Evolutionary conservation across 2,329 filamentous ascomycete genomes (phyloP), one percentile per base, ranked within the genome.

Genomic region (Myriosclerotinia curreyana): DNA sequence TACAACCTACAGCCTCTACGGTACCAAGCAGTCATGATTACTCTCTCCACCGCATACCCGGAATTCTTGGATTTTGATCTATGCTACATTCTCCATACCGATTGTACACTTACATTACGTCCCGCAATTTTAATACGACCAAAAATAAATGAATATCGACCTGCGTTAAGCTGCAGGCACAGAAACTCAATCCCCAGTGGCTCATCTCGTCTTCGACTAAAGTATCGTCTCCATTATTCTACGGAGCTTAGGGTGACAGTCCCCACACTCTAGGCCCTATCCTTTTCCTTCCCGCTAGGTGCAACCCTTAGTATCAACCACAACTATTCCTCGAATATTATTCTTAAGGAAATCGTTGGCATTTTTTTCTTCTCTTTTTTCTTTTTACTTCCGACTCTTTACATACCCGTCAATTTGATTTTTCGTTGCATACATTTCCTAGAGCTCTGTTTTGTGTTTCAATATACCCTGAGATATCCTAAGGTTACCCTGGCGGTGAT

Each of bases 401-500:
- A 48, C 20, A 25, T 5, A n/a, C 25, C 49, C 50, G 31, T 48
- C 20, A 36, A 36, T 3, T 58, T 49, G 14, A 38, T 48, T 17
- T 58, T 48, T 60, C 42, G 22, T 34, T 64, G 36, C 54, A 63
- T 60, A 28, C 54, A 69, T 60, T 56, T 64, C 66, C 66, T 67
- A 56, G n/a, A 65, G n/a, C 55, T 36, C 31, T 36, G 17, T 40
- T 55, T 59, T 38, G 55, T 25, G 34, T 48, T 48, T 58, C 54
- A 7, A 48, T 36, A 48, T 48, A 36, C 31, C 60, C 46, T 51
- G 46, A 60, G 31, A 48, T 63, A 62, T 62, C 60, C 61, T 71
- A 31, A 31, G 6, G 28, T 31, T 31, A 68, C 71, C 69, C 71
- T 71, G 70, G 71, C 50, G 70, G 71, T 71, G 65, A 67, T 64